These are phyloP conservation scores for Moesziomyces parantarcticus DNA, from an alignment of 1,284 basidiomycete genomes.

Conservation along the genomic window DNA sequence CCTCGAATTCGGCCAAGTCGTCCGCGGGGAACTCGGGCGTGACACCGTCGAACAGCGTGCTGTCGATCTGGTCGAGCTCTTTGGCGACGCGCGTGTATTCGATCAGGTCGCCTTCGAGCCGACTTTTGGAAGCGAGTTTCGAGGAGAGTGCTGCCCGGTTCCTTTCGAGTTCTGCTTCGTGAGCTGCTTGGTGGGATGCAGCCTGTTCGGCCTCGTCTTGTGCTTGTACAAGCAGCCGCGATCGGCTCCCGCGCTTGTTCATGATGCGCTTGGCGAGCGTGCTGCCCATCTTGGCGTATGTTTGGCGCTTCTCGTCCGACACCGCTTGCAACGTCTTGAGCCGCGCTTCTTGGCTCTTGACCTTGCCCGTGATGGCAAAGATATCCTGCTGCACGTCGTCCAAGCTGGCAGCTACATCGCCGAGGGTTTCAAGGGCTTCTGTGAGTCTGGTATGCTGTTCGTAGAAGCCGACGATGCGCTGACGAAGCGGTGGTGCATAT, in stretches of 20 bases:
- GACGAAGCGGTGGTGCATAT: constrained; percentile 34
- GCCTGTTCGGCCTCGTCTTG: constrained; percentile 25
- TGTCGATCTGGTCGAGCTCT: constrained; percentile 25
- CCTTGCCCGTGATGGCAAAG: constrained; percentile 32
- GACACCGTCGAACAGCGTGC: constrained; percentile 32
- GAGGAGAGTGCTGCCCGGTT: constrained; percentile 10
- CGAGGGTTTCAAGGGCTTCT: constrained; percentile 18
- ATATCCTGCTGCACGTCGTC: constrained; percentile 31
- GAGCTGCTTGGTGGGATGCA: constrained; percentile 14
- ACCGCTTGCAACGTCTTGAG: constrained; percentile 28
- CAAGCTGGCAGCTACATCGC: constrained; percentile 31
- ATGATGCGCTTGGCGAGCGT: constrained; percentile 36
- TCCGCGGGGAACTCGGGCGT: constrained; percentile 38
- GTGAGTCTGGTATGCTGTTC: constrained; percentile 35
- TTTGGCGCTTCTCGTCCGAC: constrained; percentile 18
- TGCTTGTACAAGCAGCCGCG: constrained; percentile 17
- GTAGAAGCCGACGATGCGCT: constrained; percentile 25
- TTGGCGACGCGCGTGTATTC: constrained; percentile 20
- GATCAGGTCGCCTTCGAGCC: constrained; percentile 25
- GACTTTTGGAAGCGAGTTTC: constrained; percentile 6
- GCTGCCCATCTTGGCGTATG: constrained; percentile 28
- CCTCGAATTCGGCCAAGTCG: constrained; percentile 43
- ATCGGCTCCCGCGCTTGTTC: constrained; percentile 27
- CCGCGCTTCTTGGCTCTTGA: constrained; percentile 36
- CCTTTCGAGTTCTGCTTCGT: constrained; percentile 24